Base-by-base conservation (phyloP, 257 asterid genomes). In the Hygrophila difformis region DNA sequence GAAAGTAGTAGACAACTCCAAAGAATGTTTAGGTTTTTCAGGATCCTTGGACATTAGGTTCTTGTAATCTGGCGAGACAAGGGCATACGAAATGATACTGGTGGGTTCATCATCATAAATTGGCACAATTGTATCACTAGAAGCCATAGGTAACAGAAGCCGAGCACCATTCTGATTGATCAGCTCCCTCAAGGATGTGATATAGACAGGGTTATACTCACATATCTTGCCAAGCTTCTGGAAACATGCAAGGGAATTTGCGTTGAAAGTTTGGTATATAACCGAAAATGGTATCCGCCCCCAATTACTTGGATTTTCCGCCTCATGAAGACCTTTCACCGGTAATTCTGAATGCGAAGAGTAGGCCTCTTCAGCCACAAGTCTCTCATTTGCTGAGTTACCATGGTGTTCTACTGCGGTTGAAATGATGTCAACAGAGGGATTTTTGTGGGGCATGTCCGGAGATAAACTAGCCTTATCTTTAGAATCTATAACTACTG, bases 101-200 rank as follows among this genome's bases (percentile, higher is more conserved):
- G 98, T 89, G 13, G 93, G 98, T 67, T 89, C 98, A 62, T 89
- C 94, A 59, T 89, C 98, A 53, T 71, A 82, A 34, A 89, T 91
- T 1, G 96, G 87, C 49, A 89, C 15, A 36, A 85, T 87, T 42
- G 71, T 75, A 55, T 79, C 96, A 36, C 72, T 85, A 42, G 70
- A 59, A 50, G 93, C 96, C 16, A 69, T 69, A 17, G 91, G 81
- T 26, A 79, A 70, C 63, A 82, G 83, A 67, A 75, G 60, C 51
- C 81, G 62, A 48, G 80, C 80, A 26, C 96, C 96, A 39, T 82
- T 73, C 60, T 61, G 76, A 59, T 64, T 64, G 56, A 82, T 87
- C 0, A 82, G 72, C 15, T 68, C 81, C 40, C 74, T 76, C 61
- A 73, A 85, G 5, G 88, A 66, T 44, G 92, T 77, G 56, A 89